Evolutionary conservation across 768 basidiomycete genomes (phyloP), one percentile per base, ranked within the genome.

Genomic region (Leccinum pellstonianum): DNA sequence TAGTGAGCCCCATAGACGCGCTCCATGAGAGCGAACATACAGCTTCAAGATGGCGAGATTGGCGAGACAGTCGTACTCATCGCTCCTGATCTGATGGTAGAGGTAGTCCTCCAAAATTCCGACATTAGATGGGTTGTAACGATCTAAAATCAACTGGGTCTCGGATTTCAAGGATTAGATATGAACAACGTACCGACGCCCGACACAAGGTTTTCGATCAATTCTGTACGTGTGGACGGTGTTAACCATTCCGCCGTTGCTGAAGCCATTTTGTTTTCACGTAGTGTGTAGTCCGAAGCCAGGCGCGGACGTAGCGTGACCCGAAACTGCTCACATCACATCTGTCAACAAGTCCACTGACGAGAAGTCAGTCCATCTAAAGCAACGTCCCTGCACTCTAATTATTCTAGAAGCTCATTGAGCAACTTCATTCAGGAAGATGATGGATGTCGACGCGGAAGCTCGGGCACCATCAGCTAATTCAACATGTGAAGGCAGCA

Each of bases 61-160:
- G 31, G 96, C 93, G 46, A 98, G 83, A 67, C 92, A 88, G 75
- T 99, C 96, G 67, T 98, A 98, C 72, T 93, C 90, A 65, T 90
- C 87, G 68, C 86, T 89, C 65, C 90, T 83, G 63, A 94, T 93
- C 76, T 99, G 96, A 73, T 93, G 88, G 74, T 92, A 93, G 60
- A 98, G 86, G 77, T 98, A 98, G 72, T 98, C 96, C 77, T 98
- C 96, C 60, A 98, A 86, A 65, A 95, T 91, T 38, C 86, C 80
- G 60, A 96, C 86, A 73, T 98, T 98, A 55, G 88, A 87, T 47
- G 96, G 96, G 77, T 98, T 98, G 76, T 98, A 98, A 60, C 96
- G 89, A 80, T 98, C 96, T 97, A 59, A 53, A 59, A 29, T 54
- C 41, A 56, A 53, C 43, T 10, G 12, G n/a, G 29, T 63, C 53